phyloP scores from a whole-genome alignment of 1,284 basidiomycete genomes.

The Wolfiporia cocos region DNA sequence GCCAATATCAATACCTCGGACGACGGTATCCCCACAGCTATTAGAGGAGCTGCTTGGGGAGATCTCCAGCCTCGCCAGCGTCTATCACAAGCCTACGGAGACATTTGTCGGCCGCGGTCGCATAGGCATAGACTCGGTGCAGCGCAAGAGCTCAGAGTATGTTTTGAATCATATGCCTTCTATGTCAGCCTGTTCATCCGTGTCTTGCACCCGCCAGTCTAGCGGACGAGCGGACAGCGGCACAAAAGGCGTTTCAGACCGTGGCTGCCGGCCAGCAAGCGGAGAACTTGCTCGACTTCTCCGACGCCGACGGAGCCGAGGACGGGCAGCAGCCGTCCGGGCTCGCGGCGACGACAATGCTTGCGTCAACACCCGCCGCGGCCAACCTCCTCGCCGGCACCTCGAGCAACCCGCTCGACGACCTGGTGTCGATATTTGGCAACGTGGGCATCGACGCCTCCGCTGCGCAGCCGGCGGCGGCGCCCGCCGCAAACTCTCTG shows the following conservation, averaged over 20 bases:
- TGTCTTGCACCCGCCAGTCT: conserved; percentile 26
- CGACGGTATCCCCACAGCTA: conserved; percentile 86
- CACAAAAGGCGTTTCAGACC: conserved; percentile 84
- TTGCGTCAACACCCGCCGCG: conserved; percentile 68
- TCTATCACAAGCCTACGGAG: conserved; percentile 94
- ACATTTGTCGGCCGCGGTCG: conserved; percentile 87
- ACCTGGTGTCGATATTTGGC: conserved; percentile 86
- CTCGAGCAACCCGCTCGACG: conserved; percentile 84
- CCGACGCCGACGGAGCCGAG: conserved; percentile 60
- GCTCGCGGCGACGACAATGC: conserved; percentile 66
- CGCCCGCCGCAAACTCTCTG: conserved; percentile 13
- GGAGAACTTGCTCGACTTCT: conserved; percentile 94
- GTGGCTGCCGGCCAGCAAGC: conserved; percentile 87
- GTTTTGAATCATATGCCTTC: conserved; percentile 3
- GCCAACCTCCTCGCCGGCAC: conserved; percentile 63
- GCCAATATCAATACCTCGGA: conserved; percentile 89
- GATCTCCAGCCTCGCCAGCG: conserved; percentile 83
- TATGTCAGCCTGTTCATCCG: conserved; percentile 1
- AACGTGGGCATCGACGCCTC: conserved; percentile 29
- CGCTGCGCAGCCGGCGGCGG: conserved; percentile 14
- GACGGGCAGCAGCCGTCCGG: conserved; percentile 52
- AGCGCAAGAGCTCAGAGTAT: conserved; percentile 63
- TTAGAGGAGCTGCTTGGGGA: conserved; percentile 91
- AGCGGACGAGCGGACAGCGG: conserved; percentile 59
- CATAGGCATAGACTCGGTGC: conserved; percentile 80